phyloP scores from a whole-genome alignment of 2,329 filamentous ascomycete genomes.

The Sporothrix pallida region DNA sequence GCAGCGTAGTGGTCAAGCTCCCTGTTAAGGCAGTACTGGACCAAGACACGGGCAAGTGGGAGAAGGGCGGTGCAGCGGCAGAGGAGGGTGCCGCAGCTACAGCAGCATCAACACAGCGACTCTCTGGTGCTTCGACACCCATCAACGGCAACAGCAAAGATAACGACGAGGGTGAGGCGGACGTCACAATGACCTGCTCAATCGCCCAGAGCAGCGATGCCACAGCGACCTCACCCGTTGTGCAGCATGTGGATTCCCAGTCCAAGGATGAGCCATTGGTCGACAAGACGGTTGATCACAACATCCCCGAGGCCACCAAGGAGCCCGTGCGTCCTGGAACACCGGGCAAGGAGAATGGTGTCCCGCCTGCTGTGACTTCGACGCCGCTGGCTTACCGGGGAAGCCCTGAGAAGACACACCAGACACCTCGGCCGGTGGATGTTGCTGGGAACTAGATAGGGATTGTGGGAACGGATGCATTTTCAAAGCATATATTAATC shows the following conservation, averaged over 20 bases:
- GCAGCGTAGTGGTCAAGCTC: constrained; percentile 78
- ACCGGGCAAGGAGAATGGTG: constrained; percentile 37
- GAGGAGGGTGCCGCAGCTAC: neutral
- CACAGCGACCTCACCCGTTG: constrained; percentile 31
- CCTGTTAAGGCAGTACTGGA: constrained; percentile 55
- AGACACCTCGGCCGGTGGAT: constrained; percentile 45
- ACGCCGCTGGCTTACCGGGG: constrained; percentile 63
- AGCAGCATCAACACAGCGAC: constrained; percentile 13
- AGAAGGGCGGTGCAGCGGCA: constrained; percentile 38
- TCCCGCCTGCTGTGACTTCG: constrained; percentile 41
- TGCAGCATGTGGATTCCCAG: neutral
- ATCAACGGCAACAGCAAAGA: constrained; percentile 23
- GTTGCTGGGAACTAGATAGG: constrained; percentile 36
- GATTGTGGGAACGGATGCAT: neutral
- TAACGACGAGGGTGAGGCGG: constrained; percentile 25
- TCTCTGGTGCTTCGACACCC: constrained; percentile 33
- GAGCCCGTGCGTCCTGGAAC: constrained; percentile 18
- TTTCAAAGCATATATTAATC: neutral
- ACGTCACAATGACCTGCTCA: constrained; percentile 33
- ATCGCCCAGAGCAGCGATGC: constrained; percentile 32
- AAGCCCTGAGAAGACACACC: constrained; percentile 63
- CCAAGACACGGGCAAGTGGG: constrained; percentile 44
- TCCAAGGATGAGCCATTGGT: constrained; percentile 17
- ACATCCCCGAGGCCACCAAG: neutral
- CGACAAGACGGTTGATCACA: constrained; percentile 10